A percentile compares a stretch with the other conserved stretches of the same genome.
These are phyloP conservation scores for Linnemannia exigua DNA, from an alignment of 192 early-diverging fungal genomes.

Conservation along the genomic window DNA sequence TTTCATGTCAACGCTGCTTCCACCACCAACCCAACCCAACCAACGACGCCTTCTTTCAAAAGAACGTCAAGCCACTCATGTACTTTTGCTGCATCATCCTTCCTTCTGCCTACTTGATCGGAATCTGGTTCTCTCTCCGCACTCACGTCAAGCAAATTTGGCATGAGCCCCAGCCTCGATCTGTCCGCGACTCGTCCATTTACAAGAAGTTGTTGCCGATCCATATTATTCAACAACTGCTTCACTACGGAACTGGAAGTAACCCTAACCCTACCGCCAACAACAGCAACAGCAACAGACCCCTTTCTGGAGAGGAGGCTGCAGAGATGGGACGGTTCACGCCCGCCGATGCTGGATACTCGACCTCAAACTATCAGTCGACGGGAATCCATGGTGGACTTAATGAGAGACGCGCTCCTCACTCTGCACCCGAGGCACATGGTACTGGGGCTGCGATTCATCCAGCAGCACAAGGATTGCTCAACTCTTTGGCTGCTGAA, in stretches of 20 bases:
- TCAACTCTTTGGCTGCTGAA: conserved; percentile 30
- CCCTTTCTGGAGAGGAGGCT: conserved; percentile 20
- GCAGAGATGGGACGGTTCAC: conserved; percentile 48
- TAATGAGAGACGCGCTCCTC: conserved; percentile 19
- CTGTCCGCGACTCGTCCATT: conserved; percentile 43
- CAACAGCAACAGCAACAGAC: conserved; percentile 23
- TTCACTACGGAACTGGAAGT: conserved; percentile 42
- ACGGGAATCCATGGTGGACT: conserved; percentile 30
- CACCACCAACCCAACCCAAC: conserved; percentile 73
- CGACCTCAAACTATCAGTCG: conserved; percentile 37
- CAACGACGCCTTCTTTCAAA: conserved; percentile 85
- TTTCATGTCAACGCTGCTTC: conserved; percentile 73
- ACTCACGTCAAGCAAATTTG: conserved; percentile 89
- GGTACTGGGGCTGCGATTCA: conserved; percentile 13
- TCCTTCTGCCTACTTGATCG: conserved; percentile 82
- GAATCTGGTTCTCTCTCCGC: conserved; percentile 92
- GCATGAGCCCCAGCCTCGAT: conserved; percentile 65
- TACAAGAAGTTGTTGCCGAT: conserved; percentile 62
- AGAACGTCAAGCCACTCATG: conserved; percentile 89
- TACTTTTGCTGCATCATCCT: conserved; percentile 77
- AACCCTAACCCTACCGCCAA: conserved; percentile 1
- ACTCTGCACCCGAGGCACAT: conserved; percentile 11
- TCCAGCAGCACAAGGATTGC: conserved; percentile 30
- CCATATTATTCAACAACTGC: conserved; percentile 63
- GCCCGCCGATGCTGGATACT: conserved; percentile 20